phyloP scores from a whole-genome alignment of 805 yeast species.

The Candida silvicultrix region DNA sequence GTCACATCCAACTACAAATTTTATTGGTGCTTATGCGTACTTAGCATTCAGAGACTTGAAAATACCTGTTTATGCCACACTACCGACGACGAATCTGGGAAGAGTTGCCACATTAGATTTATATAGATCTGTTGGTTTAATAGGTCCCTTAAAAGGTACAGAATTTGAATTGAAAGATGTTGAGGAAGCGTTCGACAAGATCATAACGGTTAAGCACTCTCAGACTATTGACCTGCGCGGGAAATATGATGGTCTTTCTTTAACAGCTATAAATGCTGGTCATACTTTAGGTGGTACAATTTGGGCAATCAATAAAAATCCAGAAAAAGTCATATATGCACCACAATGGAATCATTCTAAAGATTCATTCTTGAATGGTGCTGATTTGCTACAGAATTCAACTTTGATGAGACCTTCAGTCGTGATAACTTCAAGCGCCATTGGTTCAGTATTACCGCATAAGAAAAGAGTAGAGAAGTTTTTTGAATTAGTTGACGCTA shows the following conservation, averaged over 20 bases:
- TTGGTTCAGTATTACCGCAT: conserved; percentile 60
- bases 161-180: conserved; percentile 63
- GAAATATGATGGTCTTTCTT: conserved; percentile 47
- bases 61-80: conserved; percentile 77
- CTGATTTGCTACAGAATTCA: conserved; percentile 54
- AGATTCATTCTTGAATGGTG: conserved; percentile 76
- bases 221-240: conserved; percentile 67
- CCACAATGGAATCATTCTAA: conserved; percentile 94
- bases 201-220: conserved; percentile 66
- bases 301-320: conserved; percentile 70
- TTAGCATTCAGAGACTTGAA: conserved; percentile 56
- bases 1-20: conserved; percentile 83
- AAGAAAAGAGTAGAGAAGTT: conserved; percentile 60
- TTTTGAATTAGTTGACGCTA: conserved; percentile 53
- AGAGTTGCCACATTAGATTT: conserved; percentile 79
- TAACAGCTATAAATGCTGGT: conserved; percentile 88
- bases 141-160: conserved; percentile 63
- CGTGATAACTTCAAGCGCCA: conserved; percentile 64
- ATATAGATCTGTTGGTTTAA: conserved; percentile 64
- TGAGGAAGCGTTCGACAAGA: conserved; percentile 71
- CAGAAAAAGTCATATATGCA: conserved; percentile 81
- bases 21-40: conserved; percentile 71
- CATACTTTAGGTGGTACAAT: conserved; percentile 91
- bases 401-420: conserved; percentile 77
- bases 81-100: conserved; percentile 87